A percentile compares a stretch with the other conserved stretches of the same genome.
phyloP scores from a whole-genome alignment of 176 grass and related monocot genomes.

The Thinopyrum elongatum region DNA sequence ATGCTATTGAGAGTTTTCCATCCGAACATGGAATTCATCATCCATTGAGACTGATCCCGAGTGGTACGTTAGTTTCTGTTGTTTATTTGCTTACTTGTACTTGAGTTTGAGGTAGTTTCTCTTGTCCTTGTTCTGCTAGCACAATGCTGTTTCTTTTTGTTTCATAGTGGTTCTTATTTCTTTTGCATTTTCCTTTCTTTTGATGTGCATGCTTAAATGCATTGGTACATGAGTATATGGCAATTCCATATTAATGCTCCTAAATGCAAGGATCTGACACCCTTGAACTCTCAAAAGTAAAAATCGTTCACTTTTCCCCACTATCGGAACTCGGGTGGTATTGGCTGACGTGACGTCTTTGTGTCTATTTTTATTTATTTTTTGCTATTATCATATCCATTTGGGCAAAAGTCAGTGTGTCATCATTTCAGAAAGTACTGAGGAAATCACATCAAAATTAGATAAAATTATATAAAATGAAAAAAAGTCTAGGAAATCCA shows the following conservation, averaged over 20 bases:
- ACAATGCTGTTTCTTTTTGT: background rate
- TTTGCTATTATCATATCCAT: background rate
- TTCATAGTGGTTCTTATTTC: background rate
- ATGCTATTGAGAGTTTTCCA: slow-evolving; percentile 42
- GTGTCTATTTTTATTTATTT: background rate
- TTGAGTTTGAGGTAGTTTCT: background rate
- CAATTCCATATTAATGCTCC: background rate
- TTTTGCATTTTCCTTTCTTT: background rate
- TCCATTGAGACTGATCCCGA: slow-evolving; percentile 31
- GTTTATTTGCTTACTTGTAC: background rate
- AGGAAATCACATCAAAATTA: background rate
- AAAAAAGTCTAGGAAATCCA: background rate
- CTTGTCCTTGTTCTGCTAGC: background rate
- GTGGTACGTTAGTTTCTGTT: slow-evolving; percentile 3
- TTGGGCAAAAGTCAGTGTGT: background rate
- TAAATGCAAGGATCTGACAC: background rate
- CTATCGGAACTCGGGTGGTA: background rate
- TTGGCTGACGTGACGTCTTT: background rate
- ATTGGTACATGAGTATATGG: background rate
- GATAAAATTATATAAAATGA: background rate
- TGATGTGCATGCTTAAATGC: background rate
- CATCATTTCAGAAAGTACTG: background rate
- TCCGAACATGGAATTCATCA: slow-evolving; percentile 40
- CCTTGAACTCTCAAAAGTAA: background rate
- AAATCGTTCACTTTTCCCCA: background rate